Percentiles rank a stretch among this genome's conserved stretches.
These are phyloP conservation scores for Mycothermus thermophilus DNA, from an alignment of 495 filamentous ascomycete genomes.

Conservation along the genomic window DNA sequence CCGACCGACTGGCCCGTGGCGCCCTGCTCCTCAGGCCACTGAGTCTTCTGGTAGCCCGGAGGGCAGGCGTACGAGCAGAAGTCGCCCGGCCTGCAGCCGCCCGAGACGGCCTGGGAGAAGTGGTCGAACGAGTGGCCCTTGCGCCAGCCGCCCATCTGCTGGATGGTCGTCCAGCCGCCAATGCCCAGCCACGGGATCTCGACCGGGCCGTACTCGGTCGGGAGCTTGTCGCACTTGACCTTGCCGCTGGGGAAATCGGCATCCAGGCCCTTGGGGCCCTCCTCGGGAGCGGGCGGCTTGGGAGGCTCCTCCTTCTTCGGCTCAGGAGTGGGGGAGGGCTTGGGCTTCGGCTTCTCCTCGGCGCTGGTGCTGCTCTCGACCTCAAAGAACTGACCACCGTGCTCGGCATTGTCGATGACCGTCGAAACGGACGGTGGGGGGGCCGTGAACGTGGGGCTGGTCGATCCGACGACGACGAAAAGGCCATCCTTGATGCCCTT, in stretches of 20 bases:
- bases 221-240: conserved; percentile 59
- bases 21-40: conserved; percentile 79
- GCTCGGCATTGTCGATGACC: conserved; percentile 8
- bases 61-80: conserved; percentile 96
- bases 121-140: conserved; percentile 30
- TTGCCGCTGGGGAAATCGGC: conserved; percentile 65
- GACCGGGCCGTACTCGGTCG: conserved; percentile 71
- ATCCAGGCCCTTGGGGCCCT: conserved; percentile 42
- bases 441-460: conserved; percentile 29
- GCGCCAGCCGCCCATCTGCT: conserved; percentile 33
- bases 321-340: conserved; percentile 2
- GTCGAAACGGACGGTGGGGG: conserved; percentile 20
- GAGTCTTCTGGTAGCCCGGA: conserved; percentile 77
- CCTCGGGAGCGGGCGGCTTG: conserved; percentile 9
- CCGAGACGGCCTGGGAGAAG: conserved; percentile 50
- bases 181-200: conserved; percentile 51
- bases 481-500: conserved; percentile 44
- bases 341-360: no score
- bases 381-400: conserved; percentile 25
- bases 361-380: conserved; percentile 8
- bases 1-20: conserved; percentile 73
- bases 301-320: conserved; percentile 6
- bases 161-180: conserved; percentile 71
- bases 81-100: conserved; percentile 43
- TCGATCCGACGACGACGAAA: conserved; percentile 36